Evolutionary conservation across 345 rosid genomes (phyloP), one percentile per base, ranked within the genome.

Genomic region (Rhizophora mangle): DNA sequence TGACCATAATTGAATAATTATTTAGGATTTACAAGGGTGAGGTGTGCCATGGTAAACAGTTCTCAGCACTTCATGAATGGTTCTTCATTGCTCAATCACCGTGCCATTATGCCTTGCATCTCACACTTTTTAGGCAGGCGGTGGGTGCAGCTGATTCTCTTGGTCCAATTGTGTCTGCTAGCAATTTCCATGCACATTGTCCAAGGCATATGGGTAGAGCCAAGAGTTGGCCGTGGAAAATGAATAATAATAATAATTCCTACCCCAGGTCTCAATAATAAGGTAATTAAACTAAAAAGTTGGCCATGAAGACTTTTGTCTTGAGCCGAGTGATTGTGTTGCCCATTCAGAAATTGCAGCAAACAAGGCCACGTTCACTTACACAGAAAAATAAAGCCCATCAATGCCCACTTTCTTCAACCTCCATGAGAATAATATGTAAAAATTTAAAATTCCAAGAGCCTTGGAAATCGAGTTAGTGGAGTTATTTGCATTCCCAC

Each of bases 381-480:
- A 69, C 74, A 37, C 55, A 82, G 74, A 76, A 84, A 69, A 76
- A 76, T 68, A 67, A 81, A 64, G 71, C 81, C 78, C 82, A 77
- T 77, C 74, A 67, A 73, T 76, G 46, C 77, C 70, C 62, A 69
- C 73, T 73, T 77, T 54, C 39, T 62, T 29, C 39, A 24, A 67
- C 56, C 46, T 68, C 77, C 73, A 65, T 65, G 72, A 74, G 72
- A 76, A 76, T 74, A 79, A 69, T 80, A 70, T 78, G 87, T 11
- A 43, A 11, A 43, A 13, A 43, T 43, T 43, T 4, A 81, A 75
- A 80, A 80, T 74, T 78, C 84, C 87, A 67, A 80, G 83, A 60
- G 79, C 87, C 85, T 86, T 46, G 94, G 83, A 72, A 83, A 64
- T 72, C 89, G 94, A 67, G 91, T 81, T 76, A 82, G 93, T 88